Conservation (phyloP, 352 stramenopile species). For the Pythium biforme region DNA sequence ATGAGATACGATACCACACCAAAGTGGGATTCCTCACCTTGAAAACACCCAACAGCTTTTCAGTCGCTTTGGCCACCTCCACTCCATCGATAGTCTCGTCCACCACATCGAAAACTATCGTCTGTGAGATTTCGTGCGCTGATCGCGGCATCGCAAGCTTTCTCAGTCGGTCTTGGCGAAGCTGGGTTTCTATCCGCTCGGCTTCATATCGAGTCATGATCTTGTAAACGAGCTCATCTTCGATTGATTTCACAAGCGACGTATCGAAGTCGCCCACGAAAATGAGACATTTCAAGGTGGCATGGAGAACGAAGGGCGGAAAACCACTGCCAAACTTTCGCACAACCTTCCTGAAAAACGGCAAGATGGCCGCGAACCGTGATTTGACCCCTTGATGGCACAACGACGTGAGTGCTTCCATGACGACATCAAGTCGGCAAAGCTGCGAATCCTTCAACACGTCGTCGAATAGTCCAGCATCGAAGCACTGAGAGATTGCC, state of each 20-base stretch:
- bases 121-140: constrained; percentile 30
- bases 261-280: constrained; percentile 80
- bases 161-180: constrained; percentile 11
- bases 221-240: constrained; percentile 71
- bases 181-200: constrained; percentile 29
- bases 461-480: constrained; percentile 55
- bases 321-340: constrained; percentile 42
- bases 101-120: constrained; percentile 52
- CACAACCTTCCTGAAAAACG: constrained; percentile 77
- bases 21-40: constrained; percentile 42
- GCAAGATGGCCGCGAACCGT: constrained; percentile 54
- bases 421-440: constrained; percentile 49
- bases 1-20: not conserved
- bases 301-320: constrained; percentile 52
- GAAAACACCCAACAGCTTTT: constrained; percentile 66
- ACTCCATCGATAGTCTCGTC: constrained; percentile 59
- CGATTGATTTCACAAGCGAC: constrained; percentile 53
- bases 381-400: constrained; percentile 80
- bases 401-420: constrained; percentile 63
- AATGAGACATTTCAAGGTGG: constrained; percentile 62
- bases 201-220: constrained; percentile 72
- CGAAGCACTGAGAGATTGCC: constrained; percentile 56
- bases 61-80: constrained; percentile 66
- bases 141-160: constrained; percentile 13
- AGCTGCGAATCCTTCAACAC: constrained; percentile 27